Evolutionary conservation across 495 filamentous ascomycete genomes (phyloP), one percentile per base, ranked within the genome.

Genomic region (Lasiosphaeriaceae sp.): DNA sequence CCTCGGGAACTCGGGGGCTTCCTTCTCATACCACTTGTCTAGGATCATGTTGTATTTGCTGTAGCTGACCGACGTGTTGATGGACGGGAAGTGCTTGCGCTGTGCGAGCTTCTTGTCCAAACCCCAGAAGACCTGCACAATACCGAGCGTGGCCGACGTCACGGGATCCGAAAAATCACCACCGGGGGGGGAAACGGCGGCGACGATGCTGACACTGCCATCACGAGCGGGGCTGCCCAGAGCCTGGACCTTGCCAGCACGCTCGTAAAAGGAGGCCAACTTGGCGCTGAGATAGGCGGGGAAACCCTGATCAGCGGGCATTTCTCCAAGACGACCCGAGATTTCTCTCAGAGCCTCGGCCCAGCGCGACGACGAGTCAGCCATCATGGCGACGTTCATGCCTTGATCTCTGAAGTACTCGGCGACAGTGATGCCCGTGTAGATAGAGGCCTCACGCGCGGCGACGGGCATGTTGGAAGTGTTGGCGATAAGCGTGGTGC

Each of bases 381-480:
- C 95, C 93, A 99, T 97, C 94, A 99, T 97, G 61, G 94, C 91
- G 17, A 97, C 93, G 71, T 93, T 83, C 78, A 97, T 96, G 61
- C 94, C 94, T 77, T 97, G 92, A 67, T 99, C 94, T 72, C 94
- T 88, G 83, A 97, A 97, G 71, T 99, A 98, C 73, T 98, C 93
- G 44, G 95, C 91, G 8, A 97, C 87, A 2, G 94, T 97, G 63
- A 97, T 97, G 71, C 95, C 94, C 34, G 94, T 99, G 76, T 97
- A 99, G 69, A 99, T 99, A 46, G 94, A 99, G 57, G 94, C 94
- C 73, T 99, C 94, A 77, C 94, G 92, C 50, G 94, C 94, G 55
- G 94, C 94, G 67, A 99, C 94, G 60, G 94, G 94, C 94, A 99
- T 99, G 80, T 99, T 99, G 56, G 94, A 99, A 24, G 94, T 99